phyloP scores from a whole-genome alignment of 345 rosid genomes.

The Aegle marmelos region DNA sequence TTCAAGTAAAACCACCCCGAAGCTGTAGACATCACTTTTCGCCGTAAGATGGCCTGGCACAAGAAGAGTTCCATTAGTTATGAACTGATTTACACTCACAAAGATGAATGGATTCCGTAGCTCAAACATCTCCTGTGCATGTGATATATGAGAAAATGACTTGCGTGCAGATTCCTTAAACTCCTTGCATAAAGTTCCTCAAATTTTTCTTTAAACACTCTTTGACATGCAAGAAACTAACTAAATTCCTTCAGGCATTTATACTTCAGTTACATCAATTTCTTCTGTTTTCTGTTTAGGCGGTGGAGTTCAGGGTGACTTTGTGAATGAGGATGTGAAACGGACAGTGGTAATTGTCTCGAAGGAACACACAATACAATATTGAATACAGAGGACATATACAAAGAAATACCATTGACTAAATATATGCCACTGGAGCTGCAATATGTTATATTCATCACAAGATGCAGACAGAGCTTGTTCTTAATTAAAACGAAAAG shows the following conservation, averaged over 20 bases:
- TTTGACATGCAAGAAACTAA: background rate
- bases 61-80: background rate
- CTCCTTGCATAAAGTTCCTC: background rate
- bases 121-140: too few species aligned
- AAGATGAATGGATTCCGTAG: too few species aligned
- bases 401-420: background rate
- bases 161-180: too few species aligned
- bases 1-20: conserved; percentile 44
- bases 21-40: conserved; percentile 42
- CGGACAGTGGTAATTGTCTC: background rate
- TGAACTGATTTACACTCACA: background rate
- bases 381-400: background rate
- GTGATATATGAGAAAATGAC: too few species aligned
- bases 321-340: background rate
- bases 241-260: background rate
- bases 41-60: conserved; percentile 43
- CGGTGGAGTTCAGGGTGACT: background rate
- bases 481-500: background rate
- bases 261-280: background rate
- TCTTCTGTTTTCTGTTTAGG: background rate
- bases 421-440: background rate
- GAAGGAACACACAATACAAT: background rate
- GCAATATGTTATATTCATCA: background rate
- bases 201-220: background rate
- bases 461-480: background rate